phyloP scores from a whole-genome alignment of 768 basidiomycete species.

The Dentipellis fragilis region DNA sequence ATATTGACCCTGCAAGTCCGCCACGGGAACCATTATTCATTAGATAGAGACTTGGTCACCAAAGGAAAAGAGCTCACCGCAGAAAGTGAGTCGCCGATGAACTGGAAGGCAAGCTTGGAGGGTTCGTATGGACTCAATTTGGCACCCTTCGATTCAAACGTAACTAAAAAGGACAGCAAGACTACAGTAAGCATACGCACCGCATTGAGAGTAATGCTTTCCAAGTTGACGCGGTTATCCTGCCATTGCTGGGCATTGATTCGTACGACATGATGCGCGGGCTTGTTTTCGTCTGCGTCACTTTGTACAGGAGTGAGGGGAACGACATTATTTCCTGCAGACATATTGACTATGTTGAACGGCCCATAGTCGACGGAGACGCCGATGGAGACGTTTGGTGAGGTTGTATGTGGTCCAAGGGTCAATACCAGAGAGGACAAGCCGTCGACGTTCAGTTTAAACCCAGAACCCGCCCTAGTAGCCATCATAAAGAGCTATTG shows the following conservation, averaged over 20 bases:
- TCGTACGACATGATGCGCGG: conserved; percentile 23
- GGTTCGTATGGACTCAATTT: conserved; percentile 34
- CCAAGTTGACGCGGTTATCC: conserved; percentile 45
- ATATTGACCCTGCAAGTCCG: conserved; percentile 37
- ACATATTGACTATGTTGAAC: conserved; percentile 37
- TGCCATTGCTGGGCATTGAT: conserved; percentile 51
- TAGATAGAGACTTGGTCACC: no score
- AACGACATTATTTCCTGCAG: conserved; percentile 34
- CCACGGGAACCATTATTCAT: neutral
- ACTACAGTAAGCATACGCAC: conserved; percentile 18
- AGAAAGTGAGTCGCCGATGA: conserved; percentile 50
- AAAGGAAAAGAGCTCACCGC: conserved; percentile 26
- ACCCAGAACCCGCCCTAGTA: conserved; percentile 41
- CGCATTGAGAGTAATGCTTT: conserved; percentile 34
- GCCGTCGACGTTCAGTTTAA: conserved; percentile 38
- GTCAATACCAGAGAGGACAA: conserved; percentile 33
- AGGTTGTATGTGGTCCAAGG: conserved; percentile 39
- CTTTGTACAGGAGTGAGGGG: conserved; percentile 18
- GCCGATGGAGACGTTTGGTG: conserved; percentile 34
- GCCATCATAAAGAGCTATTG: neutral
- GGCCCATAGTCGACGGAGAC: conserved; percentile 39
- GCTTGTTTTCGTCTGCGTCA: no score
- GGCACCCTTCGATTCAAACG: conserved; percentile 29
- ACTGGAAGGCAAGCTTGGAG: conserved; percentile 37
- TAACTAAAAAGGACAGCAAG: neutral